Conservation (phyloP, 2,329 filamentous ascomycete species). For the Plectosphaerella plurivora region DNA sequence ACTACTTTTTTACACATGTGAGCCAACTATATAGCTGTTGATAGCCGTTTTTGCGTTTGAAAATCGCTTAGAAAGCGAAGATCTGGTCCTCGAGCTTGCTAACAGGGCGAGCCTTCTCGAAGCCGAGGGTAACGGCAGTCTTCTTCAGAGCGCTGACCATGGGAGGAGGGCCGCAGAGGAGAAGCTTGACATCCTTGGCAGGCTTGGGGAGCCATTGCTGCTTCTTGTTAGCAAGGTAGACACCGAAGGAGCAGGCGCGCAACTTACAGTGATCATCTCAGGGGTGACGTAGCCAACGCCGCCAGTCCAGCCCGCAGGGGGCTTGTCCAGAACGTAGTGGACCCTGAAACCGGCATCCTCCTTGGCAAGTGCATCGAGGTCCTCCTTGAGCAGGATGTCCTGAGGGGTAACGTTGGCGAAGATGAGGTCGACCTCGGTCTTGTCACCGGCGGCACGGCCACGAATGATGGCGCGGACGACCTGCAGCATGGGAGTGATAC, state of each 20-base stretch:
- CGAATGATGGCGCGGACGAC: conserved; percentile 86
- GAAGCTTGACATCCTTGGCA: conserved; percentile 83
- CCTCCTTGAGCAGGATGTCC: conserved; percentile 90
- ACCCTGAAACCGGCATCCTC: conserved; percentile 80
- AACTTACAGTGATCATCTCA: conserved; percentile 84
- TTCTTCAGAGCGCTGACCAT: conserved; percentile 99
- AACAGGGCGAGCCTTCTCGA: conserved; percentile 85
- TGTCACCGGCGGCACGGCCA: conserved; percentile 73
- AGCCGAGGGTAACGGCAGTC: conserved; percentile 82
- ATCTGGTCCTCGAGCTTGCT: conserved; percentile 98
- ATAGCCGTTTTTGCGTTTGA: neutral
- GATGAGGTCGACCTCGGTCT: conserved; percentile 87
- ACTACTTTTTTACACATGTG: neutral
- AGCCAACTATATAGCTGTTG: neutral
- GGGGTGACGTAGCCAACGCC: conserved; percentile 92
- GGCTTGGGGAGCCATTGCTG: conserved; percentile 78
- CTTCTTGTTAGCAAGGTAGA: conserved; percentile 22
- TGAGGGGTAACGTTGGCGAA: conserved; percentile 94
- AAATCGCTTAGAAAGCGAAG: conserved; percentile 68
- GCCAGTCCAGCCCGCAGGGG: conserved; percentile 85
- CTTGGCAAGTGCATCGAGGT: conserved; percentile 73
- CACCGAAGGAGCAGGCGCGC: neutral
- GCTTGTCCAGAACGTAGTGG: conserved; percentile 95
- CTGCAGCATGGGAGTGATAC: conserved; percentile 98
- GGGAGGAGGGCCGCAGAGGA: conserved; percentile 91